These are phyloP conservation scores for Podaxis carcinomalis DNA, from an alignment of 768 basidiomycete species.

Conservation along the genomic window DNA sequence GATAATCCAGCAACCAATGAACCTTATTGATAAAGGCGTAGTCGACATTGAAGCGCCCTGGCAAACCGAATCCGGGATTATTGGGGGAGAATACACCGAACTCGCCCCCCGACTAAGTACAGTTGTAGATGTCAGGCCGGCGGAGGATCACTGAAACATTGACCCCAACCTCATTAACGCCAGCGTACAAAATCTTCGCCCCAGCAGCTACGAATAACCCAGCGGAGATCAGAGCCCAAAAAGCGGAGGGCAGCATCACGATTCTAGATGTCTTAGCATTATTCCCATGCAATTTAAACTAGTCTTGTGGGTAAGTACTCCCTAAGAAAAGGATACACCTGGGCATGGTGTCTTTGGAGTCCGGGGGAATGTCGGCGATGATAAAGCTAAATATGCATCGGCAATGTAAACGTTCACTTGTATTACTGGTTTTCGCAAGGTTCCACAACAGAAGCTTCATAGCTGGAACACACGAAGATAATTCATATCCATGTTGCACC, in stretches of 20 bases:
- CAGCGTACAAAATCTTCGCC: constrained; percentile 38
- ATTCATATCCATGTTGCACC: background rate
- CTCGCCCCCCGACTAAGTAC: constrained; percentile 38
- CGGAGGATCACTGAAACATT: background rate
- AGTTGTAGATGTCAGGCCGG: background rate
- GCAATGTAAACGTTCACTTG: background rate
- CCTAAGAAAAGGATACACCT: background rate
- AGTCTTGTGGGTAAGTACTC: background rate
- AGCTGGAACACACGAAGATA: background rate
- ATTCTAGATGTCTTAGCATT: background rate
- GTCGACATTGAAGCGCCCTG: constrained; percentile 38
- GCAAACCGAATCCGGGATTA: constrained; percentile 35
- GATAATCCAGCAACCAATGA: background rate
- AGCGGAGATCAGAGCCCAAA: background rate
- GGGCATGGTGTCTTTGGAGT: background rate
- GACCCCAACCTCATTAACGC: constrained; percentile 37
- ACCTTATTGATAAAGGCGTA: constrained; percentile 48
- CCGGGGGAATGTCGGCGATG: constrained; percentile 3
- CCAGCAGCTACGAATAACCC: constrained; percentile 8
- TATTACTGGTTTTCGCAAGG: background rate
- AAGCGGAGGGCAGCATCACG: background rate
- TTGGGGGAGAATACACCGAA: constrained; percentile 37
- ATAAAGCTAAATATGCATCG: background rate
- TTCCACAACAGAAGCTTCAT: background rate
- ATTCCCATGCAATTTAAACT: background rate